Conservation (phyloP, 352 stramenopile species). For the Peronosclerospora sorghi region DNA sequence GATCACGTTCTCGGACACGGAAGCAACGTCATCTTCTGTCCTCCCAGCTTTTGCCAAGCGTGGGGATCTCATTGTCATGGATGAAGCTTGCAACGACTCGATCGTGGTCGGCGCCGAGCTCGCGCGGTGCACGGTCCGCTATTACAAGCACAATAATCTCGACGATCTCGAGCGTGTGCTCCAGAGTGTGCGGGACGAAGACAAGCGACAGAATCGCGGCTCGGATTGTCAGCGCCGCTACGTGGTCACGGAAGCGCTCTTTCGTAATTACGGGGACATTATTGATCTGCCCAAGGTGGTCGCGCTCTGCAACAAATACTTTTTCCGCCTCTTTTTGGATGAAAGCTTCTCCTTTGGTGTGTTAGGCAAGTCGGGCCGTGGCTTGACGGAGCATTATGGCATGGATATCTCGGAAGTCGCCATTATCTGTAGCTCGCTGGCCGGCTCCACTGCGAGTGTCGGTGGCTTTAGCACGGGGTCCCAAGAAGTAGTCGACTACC, state of each 20-base stretch:
- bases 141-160: conserved; percentile 98
- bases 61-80: conserved; percentile 93
- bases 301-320: conserved; percentile 85
- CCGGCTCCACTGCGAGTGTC: conserved; percentile 88
- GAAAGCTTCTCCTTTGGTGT: conserved; percentile 92
- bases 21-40: conserved; percentile 88
- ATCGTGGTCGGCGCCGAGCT: conserved; percentile 90
- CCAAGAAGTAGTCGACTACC: conserved; percentile 95
- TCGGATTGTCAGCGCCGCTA: conserved; percentile 90
- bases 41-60: conserved; percentile 96
- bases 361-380: conserved; percentile 84
- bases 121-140: conserved; percentile 87
- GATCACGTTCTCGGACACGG: conserved; percentile 96
- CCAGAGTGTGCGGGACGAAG: conserved; percentile 70
- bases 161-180: conserved; percentile 92
- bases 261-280: conserved; percentile 95
- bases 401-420: conserved; percentile 78
- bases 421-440: conserved; percentile 92
- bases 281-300: conserved; percentile 90
- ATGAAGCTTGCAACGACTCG: conserved; percentile 93
- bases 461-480: conserved; percentile 95
- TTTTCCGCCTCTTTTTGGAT: conserved; percentile 81
- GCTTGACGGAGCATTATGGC: conserved; percentile 76
- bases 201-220: conserved; percentile 73
- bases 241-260: conserved; percentile 96